Conservation (phyloP, 1,139 yeast genomes). For the Debaryomyces sp. region DNA sequence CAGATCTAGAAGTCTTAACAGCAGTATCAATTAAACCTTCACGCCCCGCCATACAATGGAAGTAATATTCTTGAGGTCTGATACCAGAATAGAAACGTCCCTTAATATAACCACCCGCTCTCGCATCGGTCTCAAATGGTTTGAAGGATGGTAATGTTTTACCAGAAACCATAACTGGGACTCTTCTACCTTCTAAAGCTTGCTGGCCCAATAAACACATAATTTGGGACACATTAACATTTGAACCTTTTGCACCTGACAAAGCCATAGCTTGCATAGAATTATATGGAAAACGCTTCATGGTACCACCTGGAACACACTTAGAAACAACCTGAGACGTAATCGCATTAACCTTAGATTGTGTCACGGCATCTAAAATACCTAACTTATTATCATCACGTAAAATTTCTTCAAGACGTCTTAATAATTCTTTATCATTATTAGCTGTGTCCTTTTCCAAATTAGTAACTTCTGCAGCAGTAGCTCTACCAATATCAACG, state of each 20-base stretch:
- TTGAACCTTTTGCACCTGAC: slow-evolving; percentile 99
- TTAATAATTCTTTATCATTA: slow-evolving; percentile 75
- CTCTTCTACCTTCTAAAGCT: slow-evolving; percentile 99
- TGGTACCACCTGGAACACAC: slow-evolving; percentile 96
- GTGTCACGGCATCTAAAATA: slow-evolving; percentile 93
- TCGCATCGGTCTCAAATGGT: slow-evolving; percentile 94
- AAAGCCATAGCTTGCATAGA: slow-evolving; percentile 99
- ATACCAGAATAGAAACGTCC: slow-evolving; percentile 98
- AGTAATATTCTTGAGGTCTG: slow-evolving; percentile 98
- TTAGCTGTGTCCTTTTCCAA: slow-evolving; percentile 59
- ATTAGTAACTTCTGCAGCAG: slow-evolving; percentile 94
- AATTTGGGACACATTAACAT: slow-evolving; percentile 97
- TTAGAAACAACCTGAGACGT: slow-evolving; percentile 91
- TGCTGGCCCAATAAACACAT: slow-evolving; percentile 99
- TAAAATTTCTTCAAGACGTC: slow-evolving; percentile 89
- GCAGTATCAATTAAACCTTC: slow-evolving; percentile 99
- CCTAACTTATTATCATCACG: slow-evolving; percentile 94
- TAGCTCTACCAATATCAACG: slow-evolving; percentile 81
- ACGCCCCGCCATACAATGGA: slow-evolving; percentile 99
- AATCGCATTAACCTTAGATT: slow-evolving; percentile 87
- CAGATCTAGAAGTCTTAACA: slow-evolving; percentile 97
- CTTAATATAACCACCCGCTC: slow-evolving; percentile 98
- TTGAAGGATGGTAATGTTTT: slow-evolving; percentile 96
- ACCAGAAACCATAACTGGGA: slow-evolving; percentile 99
- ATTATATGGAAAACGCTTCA: slow-evolving; percentile 93